Percentiles rank a stretch among this genome's conserved stretches.
Evolutionary conservation across 495 filamentous ascomycete species (phyloP).

Genomic region (Trypethelium eluteriae): DNA sequence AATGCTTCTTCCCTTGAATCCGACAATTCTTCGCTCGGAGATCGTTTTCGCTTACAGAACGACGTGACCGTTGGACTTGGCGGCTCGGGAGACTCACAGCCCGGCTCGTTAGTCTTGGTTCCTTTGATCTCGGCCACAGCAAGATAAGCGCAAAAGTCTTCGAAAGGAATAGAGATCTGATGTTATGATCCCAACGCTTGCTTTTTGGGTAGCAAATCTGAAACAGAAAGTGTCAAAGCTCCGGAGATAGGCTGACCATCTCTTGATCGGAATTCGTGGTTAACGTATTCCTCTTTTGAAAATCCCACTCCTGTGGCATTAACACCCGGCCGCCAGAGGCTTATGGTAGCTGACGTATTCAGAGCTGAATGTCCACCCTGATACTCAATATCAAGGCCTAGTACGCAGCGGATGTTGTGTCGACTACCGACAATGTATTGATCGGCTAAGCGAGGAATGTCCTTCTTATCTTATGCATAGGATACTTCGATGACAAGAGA

Average conservation of each 20-base stretch:
- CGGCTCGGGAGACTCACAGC: neutral
- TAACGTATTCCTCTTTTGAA: neutral
- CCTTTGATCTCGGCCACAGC: neutral
- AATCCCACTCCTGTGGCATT: conserved; percentile 11
- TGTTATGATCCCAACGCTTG: conserved; percentile 6
- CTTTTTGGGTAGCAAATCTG: conserved; percentile 9
- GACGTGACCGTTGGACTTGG: neutral
- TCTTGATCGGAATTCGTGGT: neutral
- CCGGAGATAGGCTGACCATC: conserved; percentile 9
- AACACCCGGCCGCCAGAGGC: conserved; percentile 13
- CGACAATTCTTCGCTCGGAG: conserved; percentile 14
- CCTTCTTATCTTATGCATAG: conserved; percentile 6
- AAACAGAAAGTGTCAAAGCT: neutral
- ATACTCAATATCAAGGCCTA: conserved; percentile 15
- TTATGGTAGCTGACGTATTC: conserved; percentile 6
- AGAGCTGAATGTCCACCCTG: neutral
- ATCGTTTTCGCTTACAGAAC: conserved; percentile 15
- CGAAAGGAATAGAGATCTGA: conserved; percentile 13
- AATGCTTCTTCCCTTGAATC: conserved; percentile 12
- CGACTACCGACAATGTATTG: conserved; percentile 13
- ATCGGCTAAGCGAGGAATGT: conserved; percentile 14
- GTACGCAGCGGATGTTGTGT: conserved; percentile 11
- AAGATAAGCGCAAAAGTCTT: conserved; percentile 7
- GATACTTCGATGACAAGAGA: conserved; percentile 11
- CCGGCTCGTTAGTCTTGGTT: neutral